Conservation (phyloP, 345 rosid species). For the Citrus cavaleriei region DNA sequence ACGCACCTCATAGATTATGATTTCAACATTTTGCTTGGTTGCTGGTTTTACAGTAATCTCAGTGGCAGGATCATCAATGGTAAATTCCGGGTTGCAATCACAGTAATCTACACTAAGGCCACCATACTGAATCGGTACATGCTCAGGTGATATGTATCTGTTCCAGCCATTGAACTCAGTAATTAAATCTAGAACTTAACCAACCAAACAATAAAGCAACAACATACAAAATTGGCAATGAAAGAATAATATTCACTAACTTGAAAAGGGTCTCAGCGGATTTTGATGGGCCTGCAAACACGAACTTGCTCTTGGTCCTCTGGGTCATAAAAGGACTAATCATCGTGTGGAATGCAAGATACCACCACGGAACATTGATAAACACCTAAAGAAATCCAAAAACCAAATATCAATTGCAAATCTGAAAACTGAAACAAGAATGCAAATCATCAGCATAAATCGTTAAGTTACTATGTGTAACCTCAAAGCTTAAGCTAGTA, state of each 20-base stretch:
- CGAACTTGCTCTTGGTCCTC: constrained; percentile 93
- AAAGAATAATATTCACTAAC: constrained; percentile 29
- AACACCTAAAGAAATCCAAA: constrained; percentile 47
- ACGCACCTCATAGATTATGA: constrained; percentile 73
- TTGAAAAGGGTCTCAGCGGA: constrained; percentile 81
- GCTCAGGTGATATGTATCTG: constrained; percentile 80
- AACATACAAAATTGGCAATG: background rate
- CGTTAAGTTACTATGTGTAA: background rate
- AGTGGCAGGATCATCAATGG: constrained; percentile 61
- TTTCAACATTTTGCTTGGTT: constrained; percentile 86
- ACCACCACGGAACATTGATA: constrained; percentile 99
- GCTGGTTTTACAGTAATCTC: constrained; percentile 68
- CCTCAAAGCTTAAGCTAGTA: background rate
- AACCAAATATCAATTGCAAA: background rate
- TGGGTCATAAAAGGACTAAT: constrained; percentile 83
- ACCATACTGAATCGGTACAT: constrained; percentile 86
- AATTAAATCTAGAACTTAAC: background rate
- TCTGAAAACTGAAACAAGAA: background rate
- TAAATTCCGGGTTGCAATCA: constrained; percentile 77
- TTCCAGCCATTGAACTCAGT: background rate
- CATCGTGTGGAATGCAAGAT: constrained; percentile 72
- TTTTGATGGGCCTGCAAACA: constrained; percentile 76
- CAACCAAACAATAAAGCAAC: background rate
- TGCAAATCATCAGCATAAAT: background rate
- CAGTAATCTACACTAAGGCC: constrained; percentile 82